Conservation (phyloP, 2,329 filamentous ascomycete genomes). For the Cladosporium cucumerinum region DNA sequence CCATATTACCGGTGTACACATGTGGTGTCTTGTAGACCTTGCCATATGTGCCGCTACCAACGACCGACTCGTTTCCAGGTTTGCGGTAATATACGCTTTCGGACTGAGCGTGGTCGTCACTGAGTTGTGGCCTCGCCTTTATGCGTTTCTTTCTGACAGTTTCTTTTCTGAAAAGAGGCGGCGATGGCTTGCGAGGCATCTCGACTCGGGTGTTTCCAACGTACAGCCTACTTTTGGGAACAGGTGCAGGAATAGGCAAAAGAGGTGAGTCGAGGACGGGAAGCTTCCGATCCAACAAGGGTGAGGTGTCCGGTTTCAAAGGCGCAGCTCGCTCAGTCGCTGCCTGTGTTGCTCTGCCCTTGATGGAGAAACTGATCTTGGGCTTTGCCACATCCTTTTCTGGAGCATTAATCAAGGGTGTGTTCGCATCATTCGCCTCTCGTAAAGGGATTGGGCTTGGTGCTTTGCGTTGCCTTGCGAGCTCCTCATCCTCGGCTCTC, state of each 20-base stretch:
- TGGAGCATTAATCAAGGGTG: conserved; percentile 41
- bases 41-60: conserved; percentile 92
- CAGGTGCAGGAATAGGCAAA: conserved; percentile 26
- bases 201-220: conserved; percentile 33
- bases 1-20: conserved; percentile 80
- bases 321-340: conserved; percentile 30
- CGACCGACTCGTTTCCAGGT: conserved; percentile 94
- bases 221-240: conserved; percentile 34
- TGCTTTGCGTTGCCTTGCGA: conserved; percentile 31
- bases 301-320: conserved; percentile 29
- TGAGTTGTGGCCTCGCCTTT: conserved; percentile 68
- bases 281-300: conserved; percentile 44
- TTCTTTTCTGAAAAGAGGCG: conserved; percentile 41
- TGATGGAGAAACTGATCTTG: conserved; percentile 93
- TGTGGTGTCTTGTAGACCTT: conserved; percentile 94
- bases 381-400: conserved; percentile 31
- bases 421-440: background rate
- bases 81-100: conserved; percentile 93
- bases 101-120: conserved; percentile 69
- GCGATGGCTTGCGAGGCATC: conserved; percentile 20
- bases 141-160: conserved; percentile 65
- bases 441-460: conserved; percentile 12
- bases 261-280: conserved; percentile 8
- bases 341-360: conserved; percentile 60
- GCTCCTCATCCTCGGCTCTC: conserved; percentile 60